A percentile compares a stretch with the other conserved stretches of the same genome.
Evolutionary conservation across 768 basidiomycete species (phyloP).

Genomic region (Pleurotus djamor): DNA sequence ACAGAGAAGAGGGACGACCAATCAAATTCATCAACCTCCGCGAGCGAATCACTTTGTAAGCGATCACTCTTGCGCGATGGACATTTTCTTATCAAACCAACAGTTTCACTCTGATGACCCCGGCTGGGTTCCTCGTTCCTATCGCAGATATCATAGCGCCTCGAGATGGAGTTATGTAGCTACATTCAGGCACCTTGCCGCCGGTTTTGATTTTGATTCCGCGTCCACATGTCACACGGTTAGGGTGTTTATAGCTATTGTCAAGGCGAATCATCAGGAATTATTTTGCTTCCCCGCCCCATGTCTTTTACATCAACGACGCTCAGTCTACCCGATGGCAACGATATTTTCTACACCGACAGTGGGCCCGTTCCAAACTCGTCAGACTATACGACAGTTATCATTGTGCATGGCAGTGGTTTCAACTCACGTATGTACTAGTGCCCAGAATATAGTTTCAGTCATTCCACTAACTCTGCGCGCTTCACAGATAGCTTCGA

Average conservation of each 20-base stretch:
- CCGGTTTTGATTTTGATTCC: too few relatives aligned
- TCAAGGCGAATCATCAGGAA: too few relatives aligned
- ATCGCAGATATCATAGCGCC: too few relatives aligned
- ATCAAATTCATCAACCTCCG: not conserved
- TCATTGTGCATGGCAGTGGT: conserved; percentile 17
- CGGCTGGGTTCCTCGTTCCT: too few relatives aligned
- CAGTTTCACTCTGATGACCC: not conserved
- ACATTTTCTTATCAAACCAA: not conserved
- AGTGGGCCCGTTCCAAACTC: not conserved
- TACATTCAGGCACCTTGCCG: too few relatives aligned
- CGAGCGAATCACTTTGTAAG: conserved; percentile 1
- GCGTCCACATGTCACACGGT: too few relatives aligned
- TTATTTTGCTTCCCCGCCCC: not conserved
- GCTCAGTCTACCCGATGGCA: not conserved
- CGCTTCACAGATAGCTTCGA: conserved; percentile 12
- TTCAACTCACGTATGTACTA: conserved; percentile 18
- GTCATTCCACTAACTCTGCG: not conserved
- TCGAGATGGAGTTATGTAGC: too few relatives aligned
- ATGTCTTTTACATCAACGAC: not conserved
- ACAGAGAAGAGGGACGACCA: not conserved
- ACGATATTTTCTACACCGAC: not conserved
- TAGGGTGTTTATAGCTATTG: too few relatives aligned
- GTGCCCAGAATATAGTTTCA: too few relatives aligned
- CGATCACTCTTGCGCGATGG: too few relatives aligned
- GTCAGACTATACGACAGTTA: conserved; percentile 15